Evolutionary conservation across 2,329 filamentous ascomycete species (phyloP), one percentile per base, ranked within the genome.

Genomic region (Chaetoscypha palmicola): DNA sequence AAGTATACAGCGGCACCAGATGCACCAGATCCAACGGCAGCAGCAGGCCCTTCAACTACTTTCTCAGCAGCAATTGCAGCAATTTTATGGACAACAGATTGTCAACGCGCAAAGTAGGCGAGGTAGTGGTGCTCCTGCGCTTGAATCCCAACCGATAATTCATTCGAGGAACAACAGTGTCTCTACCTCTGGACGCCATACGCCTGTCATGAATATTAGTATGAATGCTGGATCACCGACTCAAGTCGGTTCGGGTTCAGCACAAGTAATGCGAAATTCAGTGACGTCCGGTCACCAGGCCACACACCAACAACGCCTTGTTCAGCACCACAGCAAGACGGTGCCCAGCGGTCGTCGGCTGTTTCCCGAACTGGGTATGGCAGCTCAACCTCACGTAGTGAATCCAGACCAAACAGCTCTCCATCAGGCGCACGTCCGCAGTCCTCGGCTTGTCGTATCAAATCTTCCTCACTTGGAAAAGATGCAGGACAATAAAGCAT

Each of bases 351-450:
- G 52, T 36, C 48, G 50, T 31, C 43, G 41, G 17, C 51, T 68
- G 5, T 57, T 73, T 23, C 70, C 69, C 34, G 61, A 21, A 9
- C 20, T 4, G 54, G 14, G 47, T 61, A 7, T 51, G 50, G 14
- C 37, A 26, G 64, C 62, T 3, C 62, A 66, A 46, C 66, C 66
- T 23, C 61, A 64, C 19, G 67, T 72, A 3, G 17, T 21, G 7
- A 64, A 71, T 45, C 69, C 74, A 16, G 59, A 62, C 19, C 57
- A 65, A 5, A 67, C 66, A 21, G 71, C 69, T n/a, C 63, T 82
- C 5, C 79, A 83, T 54, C 76, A 81, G 60, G 70, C 72, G 34
- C 67, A 77, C 55, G 63, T 81, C 21, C 69, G 70, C 19, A 77
- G 72, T 51, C 77, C 77, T 3, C 51, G 66, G 1, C 65, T 75